Conservation (phyloP, 495 filamentous ascomycete genomes). For the Xylaria sp. region DNA sequence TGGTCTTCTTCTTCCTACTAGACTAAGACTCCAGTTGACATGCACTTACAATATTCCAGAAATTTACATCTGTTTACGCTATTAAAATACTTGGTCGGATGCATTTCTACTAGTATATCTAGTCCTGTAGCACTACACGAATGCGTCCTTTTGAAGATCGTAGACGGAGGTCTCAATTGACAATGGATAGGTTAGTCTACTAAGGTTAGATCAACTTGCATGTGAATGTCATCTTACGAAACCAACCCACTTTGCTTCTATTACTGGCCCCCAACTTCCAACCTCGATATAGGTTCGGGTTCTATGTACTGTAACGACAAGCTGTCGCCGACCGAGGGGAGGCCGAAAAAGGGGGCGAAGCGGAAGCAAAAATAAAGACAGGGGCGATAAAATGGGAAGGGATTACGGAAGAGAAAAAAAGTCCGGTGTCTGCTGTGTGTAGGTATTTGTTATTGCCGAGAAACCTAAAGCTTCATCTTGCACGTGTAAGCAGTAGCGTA, state of each 20-base stretch:
- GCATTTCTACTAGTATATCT: neutral
- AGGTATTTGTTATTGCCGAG: constrained; percentile 1
- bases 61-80: neutral
- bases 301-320: neutral
- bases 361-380: constrained; percentile 7
- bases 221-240: constrained; percentile 7
- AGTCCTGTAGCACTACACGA: neutral
- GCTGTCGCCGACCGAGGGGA: constrained; percentile 17
- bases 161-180: neutral
- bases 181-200: neutral
- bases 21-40: neutral
- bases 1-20: neutral
- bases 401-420: neutral
- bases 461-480: neutral
- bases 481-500: constrained; percentile 1
- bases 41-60: neutral
- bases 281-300: constrained; percentile 10
- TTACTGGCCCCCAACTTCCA: constrained; percentile 10
- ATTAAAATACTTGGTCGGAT: neutral
- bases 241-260: neutral
- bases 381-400: neutral
- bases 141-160: neutral
- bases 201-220: constrained; percentile 13
- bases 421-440: neutral
- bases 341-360: constrained; percentile 14